Base-by-base conservation (phyloP, 371 early-diverging fungal species). In the Mucor plumbeus region DNA sequence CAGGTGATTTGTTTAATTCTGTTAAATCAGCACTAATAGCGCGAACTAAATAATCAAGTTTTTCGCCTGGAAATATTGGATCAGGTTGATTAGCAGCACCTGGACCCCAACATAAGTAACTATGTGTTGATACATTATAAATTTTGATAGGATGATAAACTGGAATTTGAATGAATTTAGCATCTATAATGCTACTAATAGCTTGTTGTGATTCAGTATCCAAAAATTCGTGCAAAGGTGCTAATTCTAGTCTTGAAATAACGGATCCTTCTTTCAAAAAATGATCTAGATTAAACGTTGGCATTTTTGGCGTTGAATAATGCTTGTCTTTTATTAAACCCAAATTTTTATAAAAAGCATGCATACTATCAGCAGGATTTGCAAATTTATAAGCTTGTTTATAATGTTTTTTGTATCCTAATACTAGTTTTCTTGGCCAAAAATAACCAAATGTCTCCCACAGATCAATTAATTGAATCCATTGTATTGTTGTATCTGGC, bases 391-490 rank as follows among this genome's bases (percentile, higher is more conserved):
- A 72, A 1, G 65, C 48, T 38, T 47, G 50, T 10, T 47, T 58
- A 1, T 54, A 4, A 40, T 68, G 54, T 7, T 14, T 54, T 54
- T 54, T 64, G 34, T 64, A 72, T 4, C 72, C 72, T 10, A 82
- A 44, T 4, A 73, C 62, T 8, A 82, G 67, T 33, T 75, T 76
- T 41, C 77, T 69, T 10, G 83, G 83, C 80, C 83, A 82, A n/a
- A 82, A 65, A 55, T 73, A 82, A 11, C 83, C 83, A 75, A 69
- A 82, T 14, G 63, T 69, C 26, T 70, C 36, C 78, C 78, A 82
- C 3, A 82, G 59, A 36, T 67, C 44, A 14, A 74, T 55, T 7
- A 81, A 31, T 7, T 59, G 57, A 11, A 68, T 38, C 82, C 82
- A 79, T 59, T 65, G 61, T 8, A 39, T 31, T 54, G 72, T 40